Percentiles rank a stretch among this genome's conserved stretches.
These are phyloP conservation scores for Carallia brachiata DNA, from an alignment of 345 rosid species.

Conservation along the genomic window DNA sequence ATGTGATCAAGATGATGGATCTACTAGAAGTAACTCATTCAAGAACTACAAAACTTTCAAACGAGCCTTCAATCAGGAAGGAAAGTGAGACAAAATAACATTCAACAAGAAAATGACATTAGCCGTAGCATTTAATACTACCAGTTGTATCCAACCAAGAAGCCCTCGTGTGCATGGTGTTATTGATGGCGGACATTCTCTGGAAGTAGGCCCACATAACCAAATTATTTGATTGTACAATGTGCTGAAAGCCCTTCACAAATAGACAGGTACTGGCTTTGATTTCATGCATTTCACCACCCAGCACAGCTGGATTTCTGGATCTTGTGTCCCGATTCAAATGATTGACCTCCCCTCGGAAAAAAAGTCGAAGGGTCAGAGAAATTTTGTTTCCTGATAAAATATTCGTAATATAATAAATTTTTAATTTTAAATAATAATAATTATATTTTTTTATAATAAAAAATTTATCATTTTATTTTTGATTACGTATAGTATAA, in stretches of 20 bases:
- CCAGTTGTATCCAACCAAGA: constrained; percentile 40
- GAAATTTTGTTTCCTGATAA: too few relatives aligned
- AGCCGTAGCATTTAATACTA: constrained; percentile 18
- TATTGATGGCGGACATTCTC: constrained; percentile 1
- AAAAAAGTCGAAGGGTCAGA: too few relatives aligned
- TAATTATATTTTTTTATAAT: too few relatives aligned
- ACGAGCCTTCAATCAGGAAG: not conserved
- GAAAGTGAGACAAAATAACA: not conserved
- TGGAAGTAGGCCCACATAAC: not conserved
- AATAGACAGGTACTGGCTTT: not conserved
- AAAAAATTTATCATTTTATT: too few relatives aligned
- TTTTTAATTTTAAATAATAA: too few relatives aligned
- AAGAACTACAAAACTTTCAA: too few relatives aligned
- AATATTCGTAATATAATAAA: too few relatives aligned
- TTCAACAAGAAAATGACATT: not conserved
- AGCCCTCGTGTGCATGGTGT: constrained; percentile 18
- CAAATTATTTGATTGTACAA: constrained; percentile 4
- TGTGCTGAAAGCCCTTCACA: not conserved
- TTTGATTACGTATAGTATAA: too few relatives aligned
- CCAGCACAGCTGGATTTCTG: constrained; percentile 3
- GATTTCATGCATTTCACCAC: not conserved
- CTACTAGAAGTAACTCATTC: too few relatives aligned
- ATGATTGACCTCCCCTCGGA: not conserved
- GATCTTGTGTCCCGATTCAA: not conserved
- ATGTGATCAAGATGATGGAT: too few relatives aligned